Percentiles rank a stretch among this genome's conserved stretches.
These are phyloP conservation scores for Xylaria telfairii DNA, from an alignment of 495 filamentous ascomycete genomes.

Conservation along the genomic window DNA sequence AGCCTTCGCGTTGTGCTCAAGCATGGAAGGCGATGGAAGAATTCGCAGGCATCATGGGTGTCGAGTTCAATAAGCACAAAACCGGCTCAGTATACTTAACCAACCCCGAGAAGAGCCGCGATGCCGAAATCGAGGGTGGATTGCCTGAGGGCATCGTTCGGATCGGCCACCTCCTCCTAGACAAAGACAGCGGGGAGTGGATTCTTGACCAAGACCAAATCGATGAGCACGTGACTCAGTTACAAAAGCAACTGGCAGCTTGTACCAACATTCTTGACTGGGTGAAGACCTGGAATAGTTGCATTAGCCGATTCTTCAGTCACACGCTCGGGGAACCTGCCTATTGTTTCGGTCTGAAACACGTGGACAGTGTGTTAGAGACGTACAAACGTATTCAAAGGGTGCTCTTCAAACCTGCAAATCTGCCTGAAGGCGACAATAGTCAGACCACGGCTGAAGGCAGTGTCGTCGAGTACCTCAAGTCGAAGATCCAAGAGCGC, in stretches of 20 bases:
- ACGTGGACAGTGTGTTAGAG: conserved; percentile 66
- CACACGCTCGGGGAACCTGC: conserved; percentile 71
- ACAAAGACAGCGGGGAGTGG: conserved; percentile 60
- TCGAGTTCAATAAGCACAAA: conserved; percentile 67
- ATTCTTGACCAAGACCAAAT: conserved; percentile 68
- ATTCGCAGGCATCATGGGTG: conserved; percentile 62
- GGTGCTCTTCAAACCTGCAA: conserved; percentile 46
- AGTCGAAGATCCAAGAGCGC: conserved; percentile 56
- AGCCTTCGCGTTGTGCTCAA: conserved; percentile 56
- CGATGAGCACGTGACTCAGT: conserved; percentile 65
- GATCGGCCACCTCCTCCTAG: conserved; percentile 68
- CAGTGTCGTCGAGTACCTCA: conserved; percentile 57
- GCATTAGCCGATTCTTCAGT: conserved; percentile 68
- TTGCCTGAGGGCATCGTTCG: conserved; percentile 65
- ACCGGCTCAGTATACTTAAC: conserved; percentile 63
- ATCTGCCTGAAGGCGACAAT: not conserved
- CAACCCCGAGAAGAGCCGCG: conserved; percentile 24
- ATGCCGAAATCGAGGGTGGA: conserved; percentile 30
- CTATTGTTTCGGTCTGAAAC: conserved; percentile 65
- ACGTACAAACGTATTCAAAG: conserved; percentile 64
- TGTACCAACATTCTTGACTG: conserved; percentile 65
- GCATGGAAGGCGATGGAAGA: conserved; percentile 65
- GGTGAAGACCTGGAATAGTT: conserved; percentile 71
- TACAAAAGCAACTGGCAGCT: conserved; percentile 61
- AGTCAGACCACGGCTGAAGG: conserved; percentile 23